Base-by-base conservation (phyloP, 139 green algal genomes). In the Spirogloea muscicola region DNA sequence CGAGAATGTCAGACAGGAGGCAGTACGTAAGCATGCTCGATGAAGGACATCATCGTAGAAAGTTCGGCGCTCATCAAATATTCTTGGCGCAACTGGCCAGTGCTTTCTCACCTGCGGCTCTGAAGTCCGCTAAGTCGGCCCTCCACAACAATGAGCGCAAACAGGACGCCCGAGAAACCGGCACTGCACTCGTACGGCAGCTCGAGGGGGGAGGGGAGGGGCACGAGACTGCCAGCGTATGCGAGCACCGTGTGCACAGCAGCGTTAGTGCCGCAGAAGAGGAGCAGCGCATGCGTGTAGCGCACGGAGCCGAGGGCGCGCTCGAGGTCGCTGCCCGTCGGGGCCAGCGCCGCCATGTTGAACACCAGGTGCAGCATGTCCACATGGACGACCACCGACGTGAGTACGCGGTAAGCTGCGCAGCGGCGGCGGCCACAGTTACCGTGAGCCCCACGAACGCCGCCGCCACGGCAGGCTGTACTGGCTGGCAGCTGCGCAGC, bases 261-360 rank as follows among this genome's bases (percentile, higher is more conserved):
- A 40, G 65, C 55, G 16, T 70, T 74, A 51, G 44, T 73, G 16
- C 73, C 43, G 9, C 61, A 60, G 29, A 91, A 52, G n/a, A 88
- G 39, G 4, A 81, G 6, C 40, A 90, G 27, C 1, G 87, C 25
- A 65, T 85, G 78, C 1, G 55, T 18, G 4, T 91, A 80, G 29
- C 82, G 72, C 3, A 87, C 33, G 1, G 70, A 79, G 42, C 81
- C 86, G 16, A 89, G 49, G 1, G 4, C 16, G n/a, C 84, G 64
- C 74, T 91, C 84, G 44, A 90, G 37, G n/a, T 33, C 39, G 13
- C 3, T n/a, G 55, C 62, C 88, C 37, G 92, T 89, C n/a, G 80
- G 86, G 16, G 91, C 68, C 27, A 92, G 91, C 10, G 90, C 86
- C 39, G 90, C 37, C 86, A 94, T 91, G 83, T 95, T 95, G 60